phyloP scores from a whole-genome alignment of 2,329 filamentous ascomycete species.

The Mycosphaerella arachidis region DNA sequence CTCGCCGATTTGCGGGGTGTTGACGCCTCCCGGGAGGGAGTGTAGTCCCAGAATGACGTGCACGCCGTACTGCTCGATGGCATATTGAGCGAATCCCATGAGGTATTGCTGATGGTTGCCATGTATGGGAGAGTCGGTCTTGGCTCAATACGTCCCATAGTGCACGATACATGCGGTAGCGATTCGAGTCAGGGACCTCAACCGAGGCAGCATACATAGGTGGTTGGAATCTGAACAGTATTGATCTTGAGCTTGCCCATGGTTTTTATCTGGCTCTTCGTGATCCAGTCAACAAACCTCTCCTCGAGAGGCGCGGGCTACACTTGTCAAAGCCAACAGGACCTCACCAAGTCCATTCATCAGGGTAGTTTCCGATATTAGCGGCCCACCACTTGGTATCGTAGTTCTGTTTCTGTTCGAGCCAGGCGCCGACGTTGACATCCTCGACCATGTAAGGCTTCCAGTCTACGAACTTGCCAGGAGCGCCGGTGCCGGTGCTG shows the following conservation, averaged over 20 bases:
- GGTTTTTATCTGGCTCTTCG: constrained; percentile 35
- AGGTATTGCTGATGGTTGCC: constrained; percentile 32
- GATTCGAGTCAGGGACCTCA: constrained; percentile 31
- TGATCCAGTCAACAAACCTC: no score
- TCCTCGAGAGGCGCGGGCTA: constrained; percentile 17
- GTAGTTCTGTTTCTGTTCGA: constrained; percentile 11
- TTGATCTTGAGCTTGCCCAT: constrained; percentile 34
- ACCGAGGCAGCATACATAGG: constrained; percentile 38
- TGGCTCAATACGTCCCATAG: no score
- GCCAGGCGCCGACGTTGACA: constrained; percentile 21
- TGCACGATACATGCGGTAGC: constrained; percentile 26
- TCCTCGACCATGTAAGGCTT: constrained; percentile 22
- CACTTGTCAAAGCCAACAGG: constrained; percentile 25
- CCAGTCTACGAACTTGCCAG: constrained; percentile 19
- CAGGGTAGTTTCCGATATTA: constrained; percentile 13
- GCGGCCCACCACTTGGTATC: constrained; percentile 12
- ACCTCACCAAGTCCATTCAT: constrained; percentile 36
- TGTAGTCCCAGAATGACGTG: constrained; percentile 36
- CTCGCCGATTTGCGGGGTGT: constrained; percentile 28
- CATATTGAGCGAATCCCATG: constrained; percentile 33
- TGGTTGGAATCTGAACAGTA: constrained; percentile 35
- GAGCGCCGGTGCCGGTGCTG: no score
- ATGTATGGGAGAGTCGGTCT: no score
- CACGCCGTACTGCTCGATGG: constrained; percentile 35
- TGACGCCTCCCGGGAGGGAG: constrained; percentile 33